Evolutionary conservation across 2,329 filamentous ascomycete species (phyloP), one percentile per base, ranked within the genome.

Genomic region (Scedosporium aurantiacum): DNA sequence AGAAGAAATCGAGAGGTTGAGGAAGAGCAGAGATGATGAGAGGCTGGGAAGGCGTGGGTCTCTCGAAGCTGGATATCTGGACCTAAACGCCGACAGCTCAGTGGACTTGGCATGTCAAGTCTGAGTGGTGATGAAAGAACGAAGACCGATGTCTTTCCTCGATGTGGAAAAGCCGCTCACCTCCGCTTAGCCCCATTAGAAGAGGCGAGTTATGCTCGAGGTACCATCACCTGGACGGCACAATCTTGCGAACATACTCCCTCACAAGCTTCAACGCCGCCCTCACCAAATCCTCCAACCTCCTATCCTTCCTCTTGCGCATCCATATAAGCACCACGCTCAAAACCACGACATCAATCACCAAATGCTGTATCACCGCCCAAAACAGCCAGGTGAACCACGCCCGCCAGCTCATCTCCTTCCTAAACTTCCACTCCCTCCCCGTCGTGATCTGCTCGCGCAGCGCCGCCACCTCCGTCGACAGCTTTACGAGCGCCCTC

Each of bases 401-500:
- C 1, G 85, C 81, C 57, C 84, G 80, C 25, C 89, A 72, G 60
- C 82, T 86, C 64, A 82, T 83, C 64, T 83, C 82, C 66, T 82
- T 86, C 66, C 82, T 83, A 18, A 83, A 81, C 64, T 83, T 82
- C 75, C 88, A 88, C 66, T 93, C 83, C 12, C 89, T 81, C 0
- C 90, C 86, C 0, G 85, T 82, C 60, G 91, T 88, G 66, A 97
- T 88, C 70, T 97, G 92, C 74, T 99, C 94, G 41, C 94, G 83
- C 64, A 97, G 75, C 0, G 94, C 94, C 1, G 94, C 92, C 37
- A 99, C 85, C 74, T 99, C 94, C 16, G 91, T 89, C 4, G 92
- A 96, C 75, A 97, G 86, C 67, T 91, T 90, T 61, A 93, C 90
- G 62, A 97, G 80, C 23, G 91, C 90, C 52, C 86, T 83, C 75